Evolutionary conservation across 371 early-diverging fungal genomes (phyloP).

Genomic region (Mucor velutinosus): DNA sequence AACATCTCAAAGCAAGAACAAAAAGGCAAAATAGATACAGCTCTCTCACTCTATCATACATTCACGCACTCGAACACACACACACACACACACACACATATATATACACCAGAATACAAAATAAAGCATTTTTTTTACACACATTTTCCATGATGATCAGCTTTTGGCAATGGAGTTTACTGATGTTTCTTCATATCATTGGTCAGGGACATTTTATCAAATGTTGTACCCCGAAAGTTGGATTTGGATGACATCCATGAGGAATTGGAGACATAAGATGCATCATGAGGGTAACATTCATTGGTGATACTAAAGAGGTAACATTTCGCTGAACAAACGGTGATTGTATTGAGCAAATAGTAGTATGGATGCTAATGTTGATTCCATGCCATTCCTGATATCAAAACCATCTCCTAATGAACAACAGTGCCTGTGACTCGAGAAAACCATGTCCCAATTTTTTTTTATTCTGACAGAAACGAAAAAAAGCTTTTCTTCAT

Average conservation of each 20-base stretch:
- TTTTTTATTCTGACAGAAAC: constrained; percentile 2
- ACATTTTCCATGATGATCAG: not conserved
- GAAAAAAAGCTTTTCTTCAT: constrained; percentile 5
- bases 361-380: not conserved
- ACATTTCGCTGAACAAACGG: no score
- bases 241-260: not conserved
- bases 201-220: not conserved
- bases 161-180: not conserved
- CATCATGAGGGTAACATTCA: no score
- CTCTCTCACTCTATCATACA: not conserved
- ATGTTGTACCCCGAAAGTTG: not conserved
- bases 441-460: constrained; percentile 6
- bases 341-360: not conserved
- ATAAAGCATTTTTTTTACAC: not conserved
- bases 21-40: constrained; percentile 38
- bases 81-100: not conserved
- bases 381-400: not conserved
- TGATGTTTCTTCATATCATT: constrained; percentile 8
- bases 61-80: not conserved
- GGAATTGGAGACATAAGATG: not conserved
- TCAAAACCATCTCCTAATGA: not conserved
- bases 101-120: not conserved
- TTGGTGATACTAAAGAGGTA: no score
- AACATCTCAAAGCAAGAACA: constrained; percentile 74
- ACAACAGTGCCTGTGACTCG: not conserved